Conservation (phyloP, 805 yeast species). For the Candida palmyrensis region DNA sequence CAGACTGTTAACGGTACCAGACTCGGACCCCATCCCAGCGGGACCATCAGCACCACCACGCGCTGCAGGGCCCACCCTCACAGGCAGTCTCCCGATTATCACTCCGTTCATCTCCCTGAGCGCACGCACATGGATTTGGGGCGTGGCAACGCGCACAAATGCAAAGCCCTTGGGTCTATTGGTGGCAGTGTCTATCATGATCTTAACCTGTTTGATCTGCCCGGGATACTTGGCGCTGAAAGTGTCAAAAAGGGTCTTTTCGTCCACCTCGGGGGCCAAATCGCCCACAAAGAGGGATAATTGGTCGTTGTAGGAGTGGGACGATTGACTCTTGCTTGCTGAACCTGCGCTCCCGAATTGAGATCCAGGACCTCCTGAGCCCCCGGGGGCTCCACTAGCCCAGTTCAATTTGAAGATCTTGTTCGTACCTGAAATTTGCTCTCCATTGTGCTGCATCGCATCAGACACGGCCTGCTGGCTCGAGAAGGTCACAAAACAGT, state of each 20-base stretch:
- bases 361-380: constrained; percentile 2
- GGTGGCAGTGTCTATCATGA: constrained; percentile 70
- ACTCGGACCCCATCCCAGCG: too few relatives aligned
- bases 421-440: constrained; percentile 61
- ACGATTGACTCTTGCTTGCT: constrained; percentile 9
- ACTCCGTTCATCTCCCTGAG: constrained; percentile 78
- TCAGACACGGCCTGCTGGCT: constrained; percentile 53
- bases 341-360: constrained; percentile 4
- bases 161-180: constrained; percentile 82
- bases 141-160: constrained; percentile 70
- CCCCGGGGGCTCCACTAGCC: constrained; percentile 56
- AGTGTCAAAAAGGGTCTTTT: constrained; percentile 54
- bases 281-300: constrained; percentile 86
- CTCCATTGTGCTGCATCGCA: constrained; percentile 67
- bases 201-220: constrained; percentile 62
- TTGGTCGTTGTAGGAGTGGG: constrained; percentile 2
- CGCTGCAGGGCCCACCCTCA: constrained; percentile 57
- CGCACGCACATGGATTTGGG: constrained; percentile 67
- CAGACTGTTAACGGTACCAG: constrained; percentile 12
- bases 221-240: constrained; percentile 71
- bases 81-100: constrained; percentile 65
- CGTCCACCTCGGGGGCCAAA: constrained; percentile 68
- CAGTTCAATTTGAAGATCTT: constrained; percentile 68
- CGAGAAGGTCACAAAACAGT: constrained; percentile 78
- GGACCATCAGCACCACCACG: constrained; percentile 14